A percentile compares a stretch with the other conserved stretches of the same genome.
Conservation (phyloP, 1,284 basidiomycete species). For the Wolfiporia cocos region DNA sequence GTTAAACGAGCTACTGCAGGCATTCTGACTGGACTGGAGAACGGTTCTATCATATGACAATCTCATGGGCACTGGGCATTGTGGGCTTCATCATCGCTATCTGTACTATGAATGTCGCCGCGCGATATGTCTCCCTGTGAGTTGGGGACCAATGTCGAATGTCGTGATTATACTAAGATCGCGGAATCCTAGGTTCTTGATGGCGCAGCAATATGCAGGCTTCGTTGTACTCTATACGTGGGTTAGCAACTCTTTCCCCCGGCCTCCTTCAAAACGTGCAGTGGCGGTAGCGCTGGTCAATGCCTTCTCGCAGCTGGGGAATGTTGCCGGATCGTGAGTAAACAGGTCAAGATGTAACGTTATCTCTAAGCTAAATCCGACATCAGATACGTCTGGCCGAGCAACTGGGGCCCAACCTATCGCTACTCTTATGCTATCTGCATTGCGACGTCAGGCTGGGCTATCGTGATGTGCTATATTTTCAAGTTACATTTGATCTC, state of each 20-base stretch:
- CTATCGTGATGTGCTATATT: constrained; percentile 47
- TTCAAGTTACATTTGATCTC: constrained; percentile 45
- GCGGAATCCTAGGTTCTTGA: constrained; percentile 50
- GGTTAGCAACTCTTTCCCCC: constrained; percentile 65
- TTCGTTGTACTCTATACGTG: constrained; percentile 68
- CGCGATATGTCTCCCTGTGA: constrained; percentile 70
- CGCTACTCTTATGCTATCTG: constrained; percentile 42
- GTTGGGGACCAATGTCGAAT: constrained; percentile 18
- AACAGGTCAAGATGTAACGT: no score
- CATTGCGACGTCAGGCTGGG: constrained; percentile 38
- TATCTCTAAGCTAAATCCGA: no score
- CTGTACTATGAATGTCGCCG: constrained; percentile 57
- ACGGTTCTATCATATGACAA: constrained; percentile 57
- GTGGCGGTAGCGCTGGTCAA: constrained; percentile 73
- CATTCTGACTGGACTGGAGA: constrained; percentile 68
- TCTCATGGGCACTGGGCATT: constrained; percentile 53
- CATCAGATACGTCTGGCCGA: constrained; percentile 34
- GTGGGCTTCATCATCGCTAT: constrained; percentile 74
- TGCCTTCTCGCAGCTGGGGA: constrained; percentile 65
- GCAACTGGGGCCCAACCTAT: constrained; percentile 35
- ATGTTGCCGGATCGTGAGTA: constrained; percentile 59
- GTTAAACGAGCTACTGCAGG: no score
- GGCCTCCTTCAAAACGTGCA: constrained; percentile 67
- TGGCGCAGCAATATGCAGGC: constrained; percentile 69
- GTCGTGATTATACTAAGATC: background rate